Evolutionary conservation across 2,329 filamentous ascomycete species (phyloP).

Genomic region (Exophiala mesophila): DNA sequence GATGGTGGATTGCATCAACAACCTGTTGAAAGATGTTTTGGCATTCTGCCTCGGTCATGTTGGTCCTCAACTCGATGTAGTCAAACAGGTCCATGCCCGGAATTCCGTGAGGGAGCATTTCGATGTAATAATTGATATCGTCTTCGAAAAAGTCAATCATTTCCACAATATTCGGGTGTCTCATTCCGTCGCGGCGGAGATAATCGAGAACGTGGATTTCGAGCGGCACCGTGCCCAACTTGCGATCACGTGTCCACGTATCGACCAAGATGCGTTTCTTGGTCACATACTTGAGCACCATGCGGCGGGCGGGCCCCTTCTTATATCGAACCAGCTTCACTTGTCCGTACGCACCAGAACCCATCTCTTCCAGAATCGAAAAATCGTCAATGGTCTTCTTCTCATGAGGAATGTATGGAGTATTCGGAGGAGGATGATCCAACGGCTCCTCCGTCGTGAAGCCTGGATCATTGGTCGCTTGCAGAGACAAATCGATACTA

Average conservation of each 20-base stretch:
- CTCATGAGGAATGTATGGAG: constrained; percentile 30
- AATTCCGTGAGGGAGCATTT: constrained; percentile 91
- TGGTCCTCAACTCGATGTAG: constrained; percentile 92
- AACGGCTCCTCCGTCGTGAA: constrained; percentile 42
- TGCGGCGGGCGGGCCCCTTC: constrained; percentile 62
- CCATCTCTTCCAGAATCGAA: constrained; percentile 93
- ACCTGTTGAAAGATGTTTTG: constrained; percentile 95
- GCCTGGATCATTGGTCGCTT: constrained; percentile 45
- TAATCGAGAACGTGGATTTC: constrained; percentile 98
- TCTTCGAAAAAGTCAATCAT: constrained; percentile 66
- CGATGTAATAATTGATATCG: constrained; percentile 87
- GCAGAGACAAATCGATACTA: constrained; percentile 38
- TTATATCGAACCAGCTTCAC: constrained; percentile 92
- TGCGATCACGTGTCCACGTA: constrained; percentile 93
- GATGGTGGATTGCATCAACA: constrained; percentile 78
- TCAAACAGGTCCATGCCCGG: constrained; percentile 99
- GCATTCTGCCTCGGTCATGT: constrained; percentile 93
- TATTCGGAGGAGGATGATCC: constrained; percentile 29
- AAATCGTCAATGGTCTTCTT: constrained; percentile 92
- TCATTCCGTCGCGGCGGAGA: constrained; percentile 65
- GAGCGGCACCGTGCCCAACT: constrained; percentile 86
- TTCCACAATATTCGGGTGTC: constrained; percentile 62
- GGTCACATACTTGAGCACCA: constrained; percentile 96
- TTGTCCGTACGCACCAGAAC: constrained; percentile 94
- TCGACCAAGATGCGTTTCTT: constrained; percentile 95